Conservation (phyloP, 805 yeast species). For the Cyberlindnera lachancei region DNA sequence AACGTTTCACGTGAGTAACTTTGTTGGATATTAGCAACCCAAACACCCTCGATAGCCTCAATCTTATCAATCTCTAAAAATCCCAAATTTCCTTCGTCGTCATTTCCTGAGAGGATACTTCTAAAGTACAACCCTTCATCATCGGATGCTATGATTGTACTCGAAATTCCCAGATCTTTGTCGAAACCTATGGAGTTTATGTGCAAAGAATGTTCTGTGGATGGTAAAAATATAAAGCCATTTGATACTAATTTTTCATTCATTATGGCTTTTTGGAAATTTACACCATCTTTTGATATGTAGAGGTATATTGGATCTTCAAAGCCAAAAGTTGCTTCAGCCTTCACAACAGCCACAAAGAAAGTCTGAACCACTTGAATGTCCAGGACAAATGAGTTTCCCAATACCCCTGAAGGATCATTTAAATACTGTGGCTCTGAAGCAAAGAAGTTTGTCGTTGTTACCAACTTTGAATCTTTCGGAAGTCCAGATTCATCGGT, state of each 20-base stretch:
- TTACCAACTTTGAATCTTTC: constrained; percentile 23
- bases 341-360: constrained; percentile 26
- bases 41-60: constrained; percentile 56
- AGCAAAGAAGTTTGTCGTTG: constrained; percentile 39
- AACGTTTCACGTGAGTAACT: constrained; percentile 13
- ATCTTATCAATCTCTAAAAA: constrained; percentile 31
- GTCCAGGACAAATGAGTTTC: constrained; percentile 25
- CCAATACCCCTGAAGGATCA: constrained; percentile 23
- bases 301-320: constrained; percentile 19
- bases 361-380: constrained; percentile 25
- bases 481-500: constrained; percentile 29
- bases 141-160: constrained; percentile 32
- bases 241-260: constrained; percentile 15
- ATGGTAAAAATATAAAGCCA: constrained; percentile 25
- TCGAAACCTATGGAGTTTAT: constrained; percentile 25
- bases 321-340: constrained; percentile 12
- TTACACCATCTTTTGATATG: constrained; percentile 27
- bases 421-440: constrained; percentile 22
- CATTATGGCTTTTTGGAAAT: constrained; percentile 29
- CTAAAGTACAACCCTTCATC: constrained; percentile 44
- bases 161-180: constrained; percentile 15
- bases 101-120: constrained; percentile 32
- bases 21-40: constrained; percentile 39
- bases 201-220: constrained; percentile 34
- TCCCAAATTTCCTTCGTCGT: constrained; percentile 23